These are phyloP conservation scores for Rosa chinensis DNA, from an alignment of 306 rosid genomes.

Conservation along the genomic window DNA sequence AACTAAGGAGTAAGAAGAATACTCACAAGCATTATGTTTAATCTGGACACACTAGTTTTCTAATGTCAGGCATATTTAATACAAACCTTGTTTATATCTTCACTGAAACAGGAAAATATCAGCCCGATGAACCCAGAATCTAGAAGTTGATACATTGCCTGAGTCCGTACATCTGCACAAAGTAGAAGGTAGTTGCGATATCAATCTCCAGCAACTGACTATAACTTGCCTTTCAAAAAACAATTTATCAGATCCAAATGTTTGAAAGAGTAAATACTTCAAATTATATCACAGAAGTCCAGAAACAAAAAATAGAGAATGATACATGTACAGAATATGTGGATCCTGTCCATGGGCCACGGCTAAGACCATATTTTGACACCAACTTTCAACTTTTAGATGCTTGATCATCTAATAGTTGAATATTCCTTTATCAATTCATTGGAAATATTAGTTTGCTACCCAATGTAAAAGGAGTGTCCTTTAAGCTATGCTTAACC, in stretches of 20 bases:
- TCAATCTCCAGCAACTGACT: conserved; percentile 9
- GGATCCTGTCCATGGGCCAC: not conserved
- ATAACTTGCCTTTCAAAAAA: conserved; percentile 7
- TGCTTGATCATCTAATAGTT: not conserved
- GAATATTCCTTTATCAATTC: not conserved
- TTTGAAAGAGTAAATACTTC: not conserved
- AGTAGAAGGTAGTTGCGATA: conserved; percentile 12
- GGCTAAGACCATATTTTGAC: not conserved
- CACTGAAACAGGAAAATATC: conserved; percentile 92
- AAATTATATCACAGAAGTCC: not conserved
- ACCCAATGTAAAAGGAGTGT: not conserved
- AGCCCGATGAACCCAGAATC: conserved; percentile 96
- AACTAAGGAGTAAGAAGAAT: conserved; percentile 15
- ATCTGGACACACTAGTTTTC: not conserved
- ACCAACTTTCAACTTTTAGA: not conserved
- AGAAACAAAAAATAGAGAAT: not conserved
- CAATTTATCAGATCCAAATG: not conserved
- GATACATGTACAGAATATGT: not conserved
- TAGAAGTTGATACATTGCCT: conserved; percentile 95
- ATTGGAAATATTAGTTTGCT: not conserved
- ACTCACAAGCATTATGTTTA: conserved; percentile 3
- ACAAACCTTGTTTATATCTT: conserved; percentile 83
- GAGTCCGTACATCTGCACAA: conserved; percentile 83
- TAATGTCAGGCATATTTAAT: conserved; percentile 26
- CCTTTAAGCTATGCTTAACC: not conserved